Evolutionary conservation across 2,329 filamentous ascomycete genomes (phyloP), one percentile per base, ranked within the genome.

Genomic region (Botrytis cinerea): DNA sequence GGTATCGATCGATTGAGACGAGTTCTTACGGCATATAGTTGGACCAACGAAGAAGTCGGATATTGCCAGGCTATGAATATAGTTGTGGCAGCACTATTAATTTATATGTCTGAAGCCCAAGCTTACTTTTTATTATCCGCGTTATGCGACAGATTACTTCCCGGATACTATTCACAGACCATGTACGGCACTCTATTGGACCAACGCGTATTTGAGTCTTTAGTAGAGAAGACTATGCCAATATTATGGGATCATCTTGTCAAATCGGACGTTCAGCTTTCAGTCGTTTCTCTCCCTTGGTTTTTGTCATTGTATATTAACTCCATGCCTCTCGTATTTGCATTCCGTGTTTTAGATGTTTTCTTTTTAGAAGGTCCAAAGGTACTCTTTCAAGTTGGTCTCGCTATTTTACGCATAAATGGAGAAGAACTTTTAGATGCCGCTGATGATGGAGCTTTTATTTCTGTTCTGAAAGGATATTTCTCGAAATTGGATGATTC

Each of bases 61-160:
- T 99, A 99, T 83, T 99, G 96, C 82, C 96, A 99, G 83, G 96
- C 96, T 75, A 99, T 99, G 96, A 99, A 99, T 82, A 99, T 99
- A 78, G 96, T 99, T 48, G 95, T 98, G 72, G 96, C 96, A 28
- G 96, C 96, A n/a, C 85, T 99, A 73, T 87, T 99, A 78, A 99
- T 99, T 86, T 98, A 98, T 85, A 97, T 97, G 90, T 98, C 95
- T 14, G 96, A 99, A 83, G 84, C 92, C 0, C 96, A 99, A 83
- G 96, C 96, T 1, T 99, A 98, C 84, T 99, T 96, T 82, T 86
- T 98, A 12, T 88, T 99, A 61, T 97, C 94, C 1, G 88, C 95
- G 1, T 87, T 99, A 25, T 99, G 96, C 84, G 95, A 98, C 81
- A 91, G 95, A 64, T 86, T 99, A 2, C 89, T 98, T 5, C 96